Evolutionary conservation across 768 basidiomycete genomes (phyloP).

Genomic region (Cyathus striatus): DNA sequence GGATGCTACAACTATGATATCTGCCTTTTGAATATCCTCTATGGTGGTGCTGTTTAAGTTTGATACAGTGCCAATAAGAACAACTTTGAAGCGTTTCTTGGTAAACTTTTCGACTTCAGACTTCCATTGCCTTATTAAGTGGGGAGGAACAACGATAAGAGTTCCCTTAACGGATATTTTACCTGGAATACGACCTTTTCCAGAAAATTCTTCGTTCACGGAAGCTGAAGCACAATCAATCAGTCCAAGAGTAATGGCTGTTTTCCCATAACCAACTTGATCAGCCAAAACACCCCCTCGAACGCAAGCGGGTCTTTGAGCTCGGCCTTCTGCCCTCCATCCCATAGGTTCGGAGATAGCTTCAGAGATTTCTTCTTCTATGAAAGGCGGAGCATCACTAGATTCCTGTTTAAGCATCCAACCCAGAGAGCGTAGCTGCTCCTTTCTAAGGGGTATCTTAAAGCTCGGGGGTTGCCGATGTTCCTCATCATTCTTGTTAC

Average conservation of each 20-base stretch:
- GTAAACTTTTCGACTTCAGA: conserved; percentile 84
- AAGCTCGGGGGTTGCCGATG: conserved; percentile 80
- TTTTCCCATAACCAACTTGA: conserved; percentile 96
- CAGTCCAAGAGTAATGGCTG: conserved; percentile 88
- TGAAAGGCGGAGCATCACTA: conserved; percentile 57
- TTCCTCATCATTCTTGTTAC: conserved; percentile 70
- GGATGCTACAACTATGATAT: conserved; percentile 82
- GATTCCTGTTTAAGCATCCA: conserved; percentile 91
- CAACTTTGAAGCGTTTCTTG: conserved; percentile 52
- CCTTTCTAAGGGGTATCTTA: conserved; percentile 65
- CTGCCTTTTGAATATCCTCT: conserved; percentile 71
- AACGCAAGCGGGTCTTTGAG: conserved; percentile 66
- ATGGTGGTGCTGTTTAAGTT: conserved; percentile 72
- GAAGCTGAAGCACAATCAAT: conserved; percentile 65
- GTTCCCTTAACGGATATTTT: conserved; percentile 79
- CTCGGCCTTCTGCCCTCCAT: conserved; percentile 94
- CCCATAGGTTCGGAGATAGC: conserved; percentile 80
- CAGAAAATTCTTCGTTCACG: conserved; percentile 54
- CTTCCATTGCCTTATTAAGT: conserved; percentile 86
- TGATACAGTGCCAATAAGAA: conserved; percentile 61
- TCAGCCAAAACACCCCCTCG: conserved; percentile 93
- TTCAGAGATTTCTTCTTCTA: conserved; percentile 94
- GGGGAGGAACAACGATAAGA: conserved; percentile 83
- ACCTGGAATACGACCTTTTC: conserved; percentile 44
- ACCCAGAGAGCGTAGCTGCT: conserved; percentile 84